Conservation (phyloP, 805 yeast genomes). For the Candida patagonica region DNA sequence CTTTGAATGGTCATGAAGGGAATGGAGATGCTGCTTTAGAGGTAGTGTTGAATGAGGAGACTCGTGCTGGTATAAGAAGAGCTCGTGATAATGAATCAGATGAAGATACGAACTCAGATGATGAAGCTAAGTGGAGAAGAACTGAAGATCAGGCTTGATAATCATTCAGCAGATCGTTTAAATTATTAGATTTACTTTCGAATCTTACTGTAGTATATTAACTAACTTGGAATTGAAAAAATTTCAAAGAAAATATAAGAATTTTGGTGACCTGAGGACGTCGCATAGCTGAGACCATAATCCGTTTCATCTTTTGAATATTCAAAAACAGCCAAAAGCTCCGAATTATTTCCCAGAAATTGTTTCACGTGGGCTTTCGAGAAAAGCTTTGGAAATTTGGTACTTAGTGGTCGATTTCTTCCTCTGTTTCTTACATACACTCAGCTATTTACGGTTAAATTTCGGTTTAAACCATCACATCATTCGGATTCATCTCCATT, state of each 20-base stretch:
- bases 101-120: conserved; percentile 3
- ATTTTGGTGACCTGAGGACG: not conserved
- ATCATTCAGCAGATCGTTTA: not conserved
- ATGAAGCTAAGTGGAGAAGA: conserved; percentile 17
- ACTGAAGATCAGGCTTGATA: conserved; percentile 1
- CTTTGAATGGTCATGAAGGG: conserved; percentile 2
- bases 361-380: too few species aligned
- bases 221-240: not conserved
- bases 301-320: not conserved
- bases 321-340: too few species aligned
- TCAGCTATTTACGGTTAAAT: too few species aligned
- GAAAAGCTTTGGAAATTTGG: too few species aligned
- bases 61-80: conserved; percentile 14
- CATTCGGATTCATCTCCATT: not conserved
- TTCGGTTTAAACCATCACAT: too few species aligned
- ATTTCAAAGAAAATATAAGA: not conserved
- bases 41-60: conserved; percentile 12
- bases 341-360: too few species aligned
- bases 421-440: too few species aligned
- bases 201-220: too few species aligned
- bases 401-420: too few species aligned
- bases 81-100: conserved; percentile 11
- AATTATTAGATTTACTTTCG: not conserved
- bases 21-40: conserved; percentile 18
- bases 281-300: not conserved